Evolutionary conservation across 73 alveolate species (phyloP).

Genomic region (Stentor coeruleus): DNA sequence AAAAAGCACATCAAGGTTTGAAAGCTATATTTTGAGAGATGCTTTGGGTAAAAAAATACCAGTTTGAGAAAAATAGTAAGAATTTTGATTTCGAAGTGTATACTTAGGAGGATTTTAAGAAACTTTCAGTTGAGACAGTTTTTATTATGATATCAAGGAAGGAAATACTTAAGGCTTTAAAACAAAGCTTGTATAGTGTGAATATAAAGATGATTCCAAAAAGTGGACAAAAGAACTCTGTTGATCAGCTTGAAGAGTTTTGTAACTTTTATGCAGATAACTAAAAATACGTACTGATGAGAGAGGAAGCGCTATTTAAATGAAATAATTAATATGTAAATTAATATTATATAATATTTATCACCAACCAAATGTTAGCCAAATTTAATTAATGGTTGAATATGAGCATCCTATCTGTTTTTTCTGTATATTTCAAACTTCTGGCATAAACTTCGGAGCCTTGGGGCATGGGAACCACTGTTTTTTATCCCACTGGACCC

Average conservation of each 20-base stretch:
- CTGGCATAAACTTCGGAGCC: too few relatives aligned
- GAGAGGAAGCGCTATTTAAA: neutral
- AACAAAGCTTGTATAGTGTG: neutral
- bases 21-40: neutral
- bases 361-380: too few relatives aligned
- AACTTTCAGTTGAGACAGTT: neutral
- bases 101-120: neutral
- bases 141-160: neutral
- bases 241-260: neutral
- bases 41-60: too few relatives aligned
- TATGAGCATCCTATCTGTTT: too few relatives aligned
- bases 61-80: too few relatives aligned
- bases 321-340: too few relatives aligned
- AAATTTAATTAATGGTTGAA: too few relatives aligned
- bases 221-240: neutral
- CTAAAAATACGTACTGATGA: neutral
- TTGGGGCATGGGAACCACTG: too few relatives aligned
- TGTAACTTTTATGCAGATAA: neutral
- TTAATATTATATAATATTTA: too few relatives aligned
- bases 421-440: too few relatives aligned
- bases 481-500: too few relatives aligned
- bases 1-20: neutral
- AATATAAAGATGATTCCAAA: too few relatives aligned
- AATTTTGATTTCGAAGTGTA: neutral
- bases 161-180: neutral